Evolutionary conservation across 2,329 filamentous ascomycete genomes (phyloP).

Genomic region (Aspergillus thermomutatus): DNA sequence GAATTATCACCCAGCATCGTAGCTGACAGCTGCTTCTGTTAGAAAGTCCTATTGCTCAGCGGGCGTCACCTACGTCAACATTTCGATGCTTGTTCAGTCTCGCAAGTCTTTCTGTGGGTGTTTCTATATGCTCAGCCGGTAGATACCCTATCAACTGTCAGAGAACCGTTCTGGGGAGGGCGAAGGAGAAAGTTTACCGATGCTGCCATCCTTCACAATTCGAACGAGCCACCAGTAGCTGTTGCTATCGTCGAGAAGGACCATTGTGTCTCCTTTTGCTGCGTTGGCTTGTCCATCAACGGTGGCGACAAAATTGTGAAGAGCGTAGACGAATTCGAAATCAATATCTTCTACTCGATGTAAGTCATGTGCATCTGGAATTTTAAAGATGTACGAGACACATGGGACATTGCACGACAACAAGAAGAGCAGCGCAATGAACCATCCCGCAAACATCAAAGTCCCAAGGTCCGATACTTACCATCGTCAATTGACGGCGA

Average conservation of each 20-base stretch:
- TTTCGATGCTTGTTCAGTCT: conserved; percentile 97
- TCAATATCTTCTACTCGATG: conserved; percentile 95
- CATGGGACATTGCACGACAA: not conserved
- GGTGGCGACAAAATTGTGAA: conserved; percentile 96
- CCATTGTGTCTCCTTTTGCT: conserved; percentile 98
- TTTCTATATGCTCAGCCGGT: conserved; percentile 97
- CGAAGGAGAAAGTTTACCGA: conserved; percentile 54
- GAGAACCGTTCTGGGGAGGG: conserved; percentile 43
- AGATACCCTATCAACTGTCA: conserved; percentile 67
- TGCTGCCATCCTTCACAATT: conserved; percentile 96
- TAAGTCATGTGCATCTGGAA: conserved; percentile 71
- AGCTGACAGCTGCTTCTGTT: conserved; percentile 56
- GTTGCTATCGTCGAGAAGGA: conserved; percentile 95
- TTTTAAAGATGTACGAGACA: too few species aligned
- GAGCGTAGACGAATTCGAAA: conserved; percentile 97
- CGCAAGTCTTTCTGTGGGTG: conserved; percentile 88
- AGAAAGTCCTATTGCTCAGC: conserved; percentile 8
- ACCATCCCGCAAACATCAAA: not conserved
- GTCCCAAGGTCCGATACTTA: conserved; percentile 35
- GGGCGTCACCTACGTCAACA: conserved; percentile 69
- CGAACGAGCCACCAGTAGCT: conserved; percentile 99
- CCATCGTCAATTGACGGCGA: conserved; percentile 99
- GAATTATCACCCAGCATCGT: conserved; percentile 70
- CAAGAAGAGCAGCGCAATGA: not conserved
- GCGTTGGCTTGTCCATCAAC: conserved; percentile 98